A percentile compares a stretch with the other conserved stretches of the same genome.
These are phyloP conservation scores for Auricularia sp. DNA, from an alignment of 768 basidiomycete species.

Conservation along the genomic window DNA sequence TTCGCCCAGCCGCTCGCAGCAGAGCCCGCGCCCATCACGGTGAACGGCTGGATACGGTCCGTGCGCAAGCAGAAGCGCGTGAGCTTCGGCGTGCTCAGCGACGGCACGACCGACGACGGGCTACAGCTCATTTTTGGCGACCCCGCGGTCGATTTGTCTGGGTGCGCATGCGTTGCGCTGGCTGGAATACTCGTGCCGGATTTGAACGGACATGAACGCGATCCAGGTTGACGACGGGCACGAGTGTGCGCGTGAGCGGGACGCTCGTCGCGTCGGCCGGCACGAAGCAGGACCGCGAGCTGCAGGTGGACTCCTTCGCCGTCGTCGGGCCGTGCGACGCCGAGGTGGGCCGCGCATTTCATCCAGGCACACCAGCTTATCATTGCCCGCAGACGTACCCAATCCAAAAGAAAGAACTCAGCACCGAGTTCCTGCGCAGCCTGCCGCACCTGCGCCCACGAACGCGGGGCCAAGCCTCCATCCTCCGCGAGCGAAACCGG, in stretches of 20 bases:
- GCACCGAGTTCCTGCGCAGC: constrained; percentile 72
- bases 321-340: constrained; percentile 48
- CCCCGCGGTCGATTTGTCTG: constrained; percentile 14
- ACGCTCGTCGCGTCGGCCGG: constrained; percentile 37
- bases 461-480: constrained; percentile 57
- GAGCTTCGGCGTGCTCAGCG: constrained; percentile 73
- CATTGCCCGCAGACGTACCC: constrained; percentile 57
- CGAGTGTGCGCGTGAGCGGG: constrained; percentile 42
- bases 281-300: constrained; percentile 40
- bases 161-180: background rate
- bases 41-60: constrained; percentile 82
- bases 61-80: constrained; percentile 79
- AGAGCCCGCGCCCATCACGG: constrained; percentile 18
- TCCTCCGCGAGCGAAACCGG: constrained; percentile 61
- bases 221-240: constrained; percentile 41
- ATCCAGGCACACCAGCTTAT: background rate
- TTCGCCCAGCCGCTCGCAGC: background rate
- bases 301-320: constrained; percentile 37
- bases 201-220: no score
- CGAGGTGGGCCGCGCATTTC: constrained; percentile 29
- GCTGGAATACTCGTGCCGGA: no score
- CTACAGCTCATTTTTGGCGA: constrained; percentile 70
- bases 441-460: constrained; percentile 82
- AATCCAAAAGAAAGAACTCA: constrained; percentile 81
- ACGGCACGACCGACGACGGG: constrained; percentile 62